Evolutionary conservation across 352 stramenopile species (phyloP), one percentile per base, ranked within the genome.

Genomic region (Pythium pectinolyticum): DNA sequence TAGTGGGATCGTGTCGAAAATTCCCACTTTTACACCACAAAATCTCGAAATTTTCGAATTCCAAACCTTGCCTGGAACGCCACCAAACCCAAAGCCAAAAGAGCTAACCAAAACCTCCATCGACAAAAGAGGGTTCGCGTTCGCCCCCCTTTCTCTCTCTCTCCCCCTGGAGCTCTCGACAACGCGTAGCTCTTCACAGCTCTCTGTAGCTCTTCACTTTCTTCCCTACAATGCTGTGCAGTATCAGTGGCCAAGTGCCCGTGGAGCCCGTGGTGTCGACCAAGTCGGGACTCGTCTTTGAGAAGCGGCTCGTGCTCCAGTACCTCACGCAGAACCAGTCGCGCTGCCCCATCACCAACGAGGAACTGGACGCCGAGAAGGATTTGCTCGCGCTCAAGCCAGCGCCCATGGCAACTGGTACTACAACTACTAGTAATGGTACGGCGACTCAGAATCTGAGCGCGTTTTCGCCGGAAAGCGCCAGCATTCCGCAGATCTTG

Each of bases 251-350:
- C 48, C 77, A 93, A 58, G 80, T 96, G 64, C 86, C 87, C 20
- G 45, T 76, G 32, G 81, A 95, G 73, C 89, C 89, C 49, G 88
- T 97, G 48, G 84, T 91, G 39, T 86, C 76, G 41, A 63, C 80
- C 70, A 95, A 93, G 69, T 92, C 84, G 9, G 86, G 88, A 35
- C 82, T 92, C 62, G 75, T 97, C 32, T 97, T 94, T 67, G 89
- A 97, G 73, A 92, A 94, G 70, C 70, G 82, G 20, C 73, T 96
- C 45, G 72, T 97, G 61, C 80, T 91, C 49, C 81, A 94, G 71
- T 92, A 92, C 64, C 64, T 90, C 34, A 76, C 69, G 72, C 74
- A 83, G 75, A 85, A 88, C 66, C 73, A 89, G 68, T 73, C 70
- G 56, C 74, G 77, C 47, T 95, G 86, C 57, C 88, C 88, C 34